phyloP scores from a whole-genome alignment of 2,329 filamentous ascomycete genomes.

The Neoascochyta sp. region DNA sequence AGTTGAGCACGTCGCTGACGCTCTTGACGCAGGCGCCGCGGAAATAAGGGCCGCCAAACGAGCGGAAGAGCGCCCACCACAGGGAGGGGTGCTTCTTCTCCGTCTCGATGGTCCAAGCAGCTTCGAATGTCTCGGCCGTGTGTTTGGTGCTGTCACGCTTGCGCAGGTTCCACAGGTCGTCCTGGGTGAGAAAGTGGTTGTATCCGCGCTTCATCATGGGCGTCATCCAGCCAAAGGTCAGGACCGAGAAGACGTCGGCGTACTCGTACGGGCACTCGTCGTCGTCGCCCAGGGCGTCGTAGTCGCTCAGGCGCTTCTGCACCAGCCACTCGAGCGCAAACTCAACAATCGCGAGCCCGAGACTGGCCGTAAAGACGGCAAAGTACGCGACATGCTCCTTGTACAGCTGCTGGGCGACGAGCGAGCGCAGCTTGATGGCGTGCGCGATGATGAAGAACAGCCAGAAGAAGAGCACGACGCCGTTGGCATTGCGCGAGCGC shows the following conservation, averaged over 20 bases:
- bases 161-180: constrained; percentile 91
- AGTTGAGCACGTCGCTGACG: constrained; percentile 80
- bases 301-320: constrained; percentile 70
- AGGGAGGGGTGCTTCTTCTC: constrained; percentile 70
- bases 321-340: constrained; percentile 82
- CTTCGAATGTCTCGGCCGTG: constrained; percentile 67
- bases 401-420: constrained; percentile 74
- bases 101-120: constrained; percentile 74
- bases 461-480: constrained; percentile 89
- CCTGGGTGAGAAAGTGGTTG: constrained; percentile 84
- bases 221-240: constrained; percentile 99
- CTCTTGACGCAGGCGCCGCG: constrained; percentile 82
- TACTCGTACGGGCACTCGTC: constrained; percentile 81
- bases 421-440: constrained; percentile 78
- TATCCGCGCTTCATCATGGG: constrained; percentile 96
- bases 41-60: constrained; percentile 81
- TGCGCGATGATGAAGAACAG: constrained; percentile 76
- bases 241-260: constrained; percentile 84
- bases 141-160: constrained; percentile 72
- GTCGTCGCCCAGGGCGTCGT: constrained; percentile 64
- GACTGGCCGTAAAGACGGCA: constrained; percentile 66
- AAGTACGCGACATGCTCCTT: constrained; percentile 68
- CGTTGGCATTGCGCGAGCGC: constrained; percentile 78
- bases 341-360: constrained; percentile 65
- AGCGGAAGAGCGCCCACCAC: constrained; percentile 79